phyloP scores from a whole-genome alignment of 2,329 filamentous ascomycete genomes.

The Shiraia bambusicola region DNA sequence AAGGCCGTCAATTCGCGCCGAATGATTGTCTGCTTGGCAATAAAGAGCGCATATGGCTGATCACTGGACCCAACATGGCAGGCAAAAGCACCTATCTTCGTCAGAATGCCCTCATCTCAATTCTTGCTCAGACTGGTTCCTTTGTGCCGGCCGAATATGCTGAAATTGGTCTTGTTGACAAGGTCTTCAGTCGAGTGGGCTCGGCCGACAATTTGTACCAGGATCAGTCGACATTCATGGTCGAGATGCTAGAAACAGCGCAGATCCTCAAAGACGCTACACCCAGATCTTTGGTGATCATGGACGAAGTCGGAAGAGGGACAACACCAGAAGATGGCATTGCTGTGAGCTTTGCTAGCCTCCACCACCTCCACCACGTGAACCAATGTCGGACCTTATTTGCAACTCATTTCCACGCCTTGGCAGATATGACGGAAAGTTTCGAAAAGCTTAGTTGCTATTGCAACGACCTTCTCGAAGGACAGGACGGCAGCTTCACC shows the following conservation, averaged over 20 bases:
- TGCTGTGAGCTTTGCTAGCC: slow-evolving; percentile 84
- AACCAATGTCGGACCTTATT: slow-evolving; percentile 83
- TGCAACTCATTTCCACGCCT: slow-evolving; percentile 88
- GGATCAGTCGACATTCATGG: slow-evolving; percentile 98
- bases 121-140: slow-evolving; percentile 87
- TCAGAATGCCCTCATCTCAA: slow-evolving; percentile 91
- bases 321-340: slow-evolving; percentile 91
- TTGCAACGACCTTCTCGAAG: slow-evolving; percentile 87
- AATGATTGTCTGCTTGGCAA: slow-evolving; percentile 87
- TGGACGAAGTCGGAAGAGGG: slow-evolving; percentile 95
- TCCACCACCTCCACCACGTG: slow-evolving; percentile 77
- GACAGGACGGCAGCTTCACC: slow-evolving; percentile 63
- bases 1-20: slow-evolving; percentile 77
- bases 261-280: slow-evolving; percentile 86
- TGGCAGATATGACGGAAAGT: slow-evolving; percentile 72
- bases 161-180: slow-evolving; percentile 88
- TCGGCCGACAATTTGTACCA: slow-evolving; percentile 93
- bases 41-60: slow-evolving; percentile 68
- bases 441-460: slow-evolving; percentile 68
- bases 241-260: slow-evolving; percentile 97
- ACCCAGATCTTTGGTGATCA: slow-evolving; percentile 81
- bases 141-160: slow-evolving; percentile 90
- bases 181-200: slow-evolving; percentile 83
- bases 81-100: slow-evolving; percentile 95
- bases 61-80: slow-evolving; percentile 93